Base-by-base conservation (phyloP, 768 basidiomycete genomes). In the Coprinopsis sp. region DNA sequence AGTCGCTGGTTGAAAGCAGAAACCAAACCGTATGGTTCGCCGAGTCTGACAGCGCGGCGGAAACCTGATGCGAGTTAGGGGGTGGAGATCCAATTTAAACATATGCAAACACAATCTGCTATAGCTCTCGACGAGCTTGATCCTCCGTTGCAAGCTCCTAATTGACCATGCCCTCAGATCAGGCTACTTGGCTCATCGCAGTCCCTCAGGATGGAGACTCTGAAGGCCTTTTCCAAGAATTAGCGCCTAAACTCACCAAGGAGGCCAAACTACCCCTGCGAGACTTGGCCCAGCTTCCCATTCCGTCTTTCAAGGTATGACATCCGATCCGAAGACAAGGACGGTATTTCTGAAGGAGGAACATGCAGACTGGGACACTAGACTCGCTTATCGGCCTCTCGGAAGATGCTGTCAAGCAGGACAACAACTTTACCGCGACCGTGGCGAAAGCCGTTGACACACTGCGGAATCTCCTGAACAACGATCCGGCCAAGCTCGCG, bases 381-480 rank as follows among this genome's bases (percentile, higher is more conserved):
- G 92, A 95, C 53, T 74, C 81, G 16, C 80, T 99, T 44, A 80
- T 99, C 50, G 76, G 81, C 2, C 77, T 98, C 41, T 95, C 93
- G 13, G 96, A 98, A 59, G 84, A 88, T 38, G 76, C 98, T 31
- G 91, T 93, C 6, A 99, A 98, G 69, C 82, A 88, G 48, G 96
- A 98, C 57, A 60, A 75, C 30, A 82, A 79, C 73, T 94, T 97
- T 70, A 96, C 92, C 2, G 70, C 77, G 12, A 82, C 82, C 6
- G 86, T 95, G 51, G 91, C 91, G 37, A 97, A 95, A 72, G 83
- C 84, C 6, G 92, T 98, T 40, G 96, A 98, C 60, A 93, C 92
- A 0, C 76, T 98, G 45, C 85, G 93, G 39, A 90, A 86, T 54
- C 76, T 99, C 45, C 68, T 93, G 36, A 91, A 91, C 60, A 94